Conservation (phyloP, 768 basidiomycete genomes). For the Lactarius tabidus region DNA sequence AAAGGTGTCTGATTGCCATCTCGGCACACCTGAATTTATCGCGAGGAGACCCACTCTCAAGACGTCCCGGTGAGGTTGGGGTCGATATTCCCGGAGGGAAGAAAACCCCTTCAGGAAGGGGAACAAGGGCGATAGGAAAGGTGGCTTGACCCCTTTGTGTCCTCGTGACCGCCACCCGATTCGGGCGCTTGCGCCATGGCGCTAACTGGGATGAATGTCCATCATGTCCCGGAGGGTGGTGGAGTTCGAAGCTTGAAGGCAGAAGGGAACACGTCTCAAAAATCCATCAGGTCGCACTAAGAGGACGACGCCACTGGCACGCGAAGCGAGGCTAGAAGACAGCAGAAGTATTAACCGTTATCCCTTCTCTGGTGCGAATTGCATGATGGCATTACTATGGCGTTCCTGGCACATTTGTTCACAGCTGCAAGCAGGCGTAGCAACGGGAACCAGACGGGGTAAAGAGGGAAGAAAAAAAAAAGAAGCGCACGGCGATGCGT, state of each 20-base stretch:
- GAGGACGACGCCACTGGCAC: constrained; percentile 9
- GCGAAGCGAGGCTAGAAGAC: background rate
- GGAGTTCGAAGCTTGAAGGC: background rate
- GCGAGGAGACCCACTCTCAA: background rate
- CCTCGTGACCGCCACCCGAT: constrained; percentile 16
- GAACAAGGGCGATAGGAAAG: constrained; percentile 8
- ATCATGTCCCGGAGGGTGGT: background rate
- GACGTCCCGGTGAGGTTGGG: background rate
- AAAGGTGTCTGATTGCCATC: constrained; percentile 13
- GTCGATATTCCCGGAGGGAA: constrained; percentile 7
- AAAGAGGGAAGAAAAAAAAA: background rate
- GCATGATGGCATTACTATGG: background rate
- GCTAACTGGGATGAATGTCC: background rate
- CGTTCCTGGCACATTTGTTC: constrained; percentile 3
- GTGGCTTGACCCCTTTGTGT: background rate
- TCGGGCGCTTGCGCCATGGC: background rate
- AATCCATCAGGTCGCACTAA: background rate
- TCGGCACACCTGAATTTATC: constrained; percentile 2
- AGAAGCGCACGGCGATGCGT: constrained; percentile 1
- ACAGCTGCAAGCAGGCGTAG: constrained; percentile 2
- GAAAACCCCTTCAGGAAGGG: background rate
- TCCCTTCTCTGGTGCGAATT: background rate
- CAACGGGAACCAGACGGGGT: constrained; percentile 7
- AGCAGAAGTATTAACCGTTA: background rate
- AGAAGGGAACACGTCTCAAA: background rate